Evolutionary conservation across 192 early-diverging fungal genomes (phyloP).

Genomic region (Backusella tarrabulga): DNA sequence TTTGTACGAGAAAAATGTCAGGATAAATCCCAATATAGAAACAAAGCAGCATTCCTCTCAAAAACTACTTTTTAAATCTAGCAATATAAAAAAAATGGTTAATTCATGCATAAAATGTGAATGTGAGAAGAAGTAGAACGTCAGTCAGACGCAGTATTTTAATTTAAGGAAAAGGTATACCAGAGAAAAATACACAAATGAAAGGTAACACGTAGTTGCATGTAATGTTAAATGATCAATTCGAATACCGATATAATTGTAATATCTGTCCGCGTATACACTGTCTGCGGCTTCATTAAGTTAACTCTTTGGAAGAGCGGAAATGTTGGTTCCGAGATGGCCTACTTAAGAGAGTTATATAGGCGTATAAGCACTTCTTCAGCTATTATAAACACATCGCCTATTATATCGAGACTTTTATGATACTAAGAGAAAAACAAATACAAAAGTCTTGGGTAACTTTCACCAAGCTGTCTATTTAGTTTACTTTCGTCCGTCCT

Average conservation of each 20-base stretch:
- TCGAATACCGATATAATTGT: not conserved
- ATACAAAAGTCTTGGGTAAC: too few relatives aligned
- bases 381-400: not conserved
- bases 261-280: not conserved
- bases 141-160: not conserved
- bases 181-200: not conserved
- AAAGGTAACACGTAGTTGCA: not conserved
- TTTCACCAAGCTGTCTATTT: not conserved
- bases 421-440: not conserved
- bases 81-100: not conserved
- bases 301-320: not conserved
- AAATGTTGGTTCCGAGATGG: not conserved
- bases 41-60: not conserved
- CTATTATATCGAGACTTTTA: not conserved
- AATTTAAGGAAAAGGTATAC: not conserved
- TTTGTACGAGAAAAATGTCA: not conserved
- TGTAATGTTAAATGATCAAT: not conserved
- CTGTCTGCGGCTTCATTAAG: not conserved
- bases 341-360: not conserved
- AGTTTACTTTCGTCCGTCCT: not conserved
- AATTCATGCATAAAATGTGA: not conserved
- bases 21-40: not conserved
- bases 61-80: not conserved
- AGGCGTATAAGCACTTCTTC: not conserved
- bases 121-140: not conserved